Evolutionary conservation across 176 grass and related monocot genomes (phyloP).

Genomic region (Musa schizocarpa): DNA sequence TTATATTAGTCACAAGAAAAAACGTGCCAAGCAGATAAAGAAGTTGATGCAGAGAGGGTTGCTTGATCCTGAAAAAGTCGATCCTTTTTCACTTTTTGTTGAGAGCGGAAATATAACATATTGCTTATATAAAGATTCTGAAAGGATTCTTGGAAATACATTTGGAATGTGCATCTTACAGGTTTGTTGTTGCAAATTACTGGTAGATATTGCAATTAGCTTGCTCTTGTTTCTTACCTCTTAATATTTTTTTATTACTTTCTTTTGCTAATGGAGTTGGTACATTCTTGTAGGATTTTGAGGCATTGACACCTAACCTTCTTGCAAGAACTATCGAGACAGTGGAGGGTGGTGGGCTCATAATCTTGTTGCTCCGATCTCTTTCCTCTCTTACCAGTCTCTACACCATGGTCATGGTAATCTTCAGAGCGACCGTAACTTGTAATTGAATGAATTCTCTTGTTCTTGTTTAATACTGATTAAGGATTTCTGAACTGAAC

Average conservation of each 20-base stretch:
- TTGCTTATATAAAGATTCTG: slow-evolving; percentile 76
- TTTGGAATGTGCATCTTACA: slow-evolving; percentile 98
- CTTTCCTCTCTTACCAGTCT: slow-evolving; percentile 85
- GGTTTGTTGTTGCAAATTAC: slow-evolving; percentile 21
- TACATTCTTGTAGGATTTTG: slow-evolving; percentile 50
- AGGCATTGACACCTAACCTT: slow-evolving; percentile 81
- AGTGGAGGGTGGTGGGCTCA: slow-evolving; percentile 78
- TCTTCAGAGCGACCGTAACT: slow-evolving; percentile 9
- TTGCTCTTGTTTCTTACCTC: not conserved
- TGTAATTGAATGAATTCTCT: not conserved
- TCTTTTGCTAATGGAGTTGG: not conserved
- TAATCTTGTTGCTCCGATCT: slow-evolving; percentile 69
- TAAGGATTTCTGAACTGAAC: not conserved
- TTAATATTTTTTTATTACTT: not conserved
- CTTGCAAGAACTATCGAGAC: slow-evolving; percentile 88
- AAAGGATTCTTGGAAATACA: slow-evolving; percentile 89
- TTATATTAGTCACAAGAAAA: slow-evolving; percentile 64
- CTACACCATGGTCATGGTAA: slow-evolving; percentile 94
- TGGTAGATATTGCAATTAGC: not conserved
- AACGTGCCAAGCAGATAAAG: slow-evolving; percentile 87
- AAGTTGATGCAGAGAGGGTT: slow-evolving; percentile 78
- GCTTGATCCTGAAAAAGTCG: slow-evolving; percentile 82
- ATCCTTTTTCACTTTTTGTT: slow-evolving; percentile 81
- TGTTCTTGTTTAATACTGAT: not conserved
- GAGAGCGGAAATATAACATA: slow-evolving; percentile 78